Percentiles rank a stretch among this genome's conserved stretches.
These are phyloP conservation scores for Saccharomycopsis babjevae DNA, from an alignment of 805 yeast genomes.

Conservation along the genomic window DNA sequence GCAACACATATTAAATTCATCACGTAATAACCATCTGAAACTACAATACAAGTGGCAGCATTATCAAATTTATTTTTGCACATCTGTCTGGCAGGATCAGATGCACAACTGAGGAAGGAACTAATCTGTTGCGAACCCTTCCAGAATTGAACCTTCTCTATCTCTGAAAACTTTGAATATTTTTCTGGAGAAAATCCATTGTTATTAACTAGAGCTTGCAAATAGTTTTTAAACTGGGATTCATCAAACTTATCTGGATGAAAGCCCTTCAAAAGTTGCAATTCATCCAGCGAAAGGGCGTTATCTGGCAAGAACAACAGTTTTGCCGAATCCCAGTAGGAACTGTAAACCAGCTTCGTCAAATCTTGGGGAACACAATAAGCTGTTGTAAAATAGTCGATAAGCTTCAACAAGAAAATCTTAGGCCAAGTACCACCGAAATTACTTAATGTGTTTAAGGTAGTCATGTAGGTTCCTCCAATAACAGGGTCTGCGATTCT, in stretches of 20 bases:
- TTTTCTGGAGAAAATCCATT: not conserved
- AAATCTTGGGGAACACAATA: slow-evolving; percentile 33
- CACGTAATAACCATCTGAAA: slow-evolving; percentile 75
- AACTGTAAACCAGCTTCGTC: not conserved
- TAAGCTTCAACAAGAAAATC: slow-evolving; percentile 64
- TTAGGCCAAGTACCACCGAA: slow-evolving; percentile 98
- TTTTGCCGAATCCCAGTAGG: not conserved
- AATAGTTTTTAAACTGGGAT: not conserved
- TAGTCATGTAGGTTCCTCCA: slow-evolving; percentile 98
- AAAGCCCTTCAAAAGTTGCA: not conserved
- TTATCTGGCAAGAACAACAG: not conserved
- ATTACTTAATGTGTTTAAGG: slow-evolving; percentile 82
- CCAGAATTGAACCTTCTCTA: slow-evolving; percentile 22
- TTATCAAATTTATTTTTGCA: slow-evolving; percentile 50
- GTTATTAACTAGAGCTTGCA: not conserved
- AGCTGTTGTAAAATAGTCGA: slow-evolving; percentile 67
- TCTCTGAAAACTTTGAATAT: slow-evolving; percentile 3
- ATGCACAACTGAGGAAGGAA: slow-evolving; percentile 25
- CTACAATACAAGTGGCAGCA: slow-evolving; percentile 28
- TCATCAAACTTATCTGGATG: slow-evolving; percentile 2
- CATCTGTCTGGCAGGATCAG: slow-evolving; percentile 32
- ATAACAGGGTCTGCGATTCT: slow-evolving; percentile 89
- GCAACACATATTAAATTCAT: slow-evolving; percentile 65
- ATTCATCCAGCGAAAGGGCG: not conserved
- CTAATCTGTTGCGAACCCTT: slow-evolving; percentile 8